Base-by-base conservation (phyloP, 352 stramenopile species). In the Aphanomyces euteiches region DNA sequence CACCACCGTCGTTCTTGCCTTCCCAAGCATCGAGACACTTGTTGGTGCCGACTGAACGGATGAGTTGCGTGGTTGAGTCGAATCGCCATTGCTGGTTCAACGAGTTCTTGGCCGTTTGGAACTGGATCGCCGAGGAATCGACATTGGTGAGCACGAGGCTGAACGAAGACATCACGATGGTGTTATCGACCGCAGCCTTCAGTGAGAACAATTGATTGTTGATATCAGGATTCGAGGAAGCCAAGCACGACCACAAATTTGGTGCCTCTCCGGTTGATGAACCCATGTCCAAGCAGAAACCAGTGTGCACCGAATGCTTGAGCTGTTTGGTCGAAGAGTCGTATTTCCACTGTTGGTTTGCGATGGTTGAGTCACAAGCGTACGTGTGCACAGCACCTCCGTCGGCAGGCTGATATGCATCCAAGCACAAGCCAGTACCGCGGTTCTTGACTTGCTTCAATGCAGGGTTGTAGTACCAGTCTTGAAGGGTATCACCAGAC, bases 341-440 rank as follows among this genome's bases (percentile, higher is more conserved):
- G 56, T 77, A 85, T 38, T 53, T 74, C 81, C 81, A 90, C 60
- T 87, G 87, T 72, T 90, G 83, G 73, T 90, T 89, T 15, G 17
- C 34, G 63, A 87, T 78, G 17, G 71, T 67, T 28, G 84, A 77
- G 17, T 85, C 73, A 58, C 83, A 90, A 21, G 69, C 72, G 66
- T 80, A 89, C 37, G 84, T 73, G 53, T 84, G 81, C 19, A 90
- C 84, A 17, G 72, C 79, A 10, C 77, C 82, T 8, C 81, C 84
- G 67, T 89, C 73, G 70, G 65, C 77, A 0, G 17, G 37, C 59
- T 91, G 72, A 61, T 83, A 89, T 36, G 59, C 59, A 56, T 67
- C 59, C 19, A 67, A 56, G 17, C 21, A 67, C 21, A 19, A 12
- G 12, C 10, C 17, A 28, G 40, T 69, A 57, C 65, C 69, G 69